Conservation (phyloP, 2,329 filamentous ascomycete species). For the Fusarium multiceps region DNA sequence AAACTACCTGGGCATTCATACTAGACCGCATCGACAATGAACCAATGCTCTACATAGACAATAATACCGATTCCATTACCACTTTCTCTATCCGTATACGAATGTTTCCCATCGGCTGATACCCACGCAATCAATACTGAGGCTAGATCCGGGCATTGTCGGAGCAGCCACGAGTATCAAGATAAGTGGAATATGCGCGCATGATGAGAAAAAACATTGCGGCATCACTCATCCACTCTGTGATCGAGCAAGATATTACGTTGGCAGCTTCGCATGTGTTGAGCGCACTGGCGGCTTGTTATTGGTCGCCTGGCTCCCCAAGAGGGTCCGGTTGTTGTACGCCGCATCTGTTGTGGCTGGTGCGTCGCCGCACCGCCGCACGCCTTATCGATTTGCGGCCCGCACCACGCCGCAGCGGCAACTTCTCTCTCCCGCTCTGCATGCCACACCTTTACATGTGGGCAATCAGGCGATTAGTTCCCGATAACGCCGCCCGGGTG, state of each 20-base stretch:
- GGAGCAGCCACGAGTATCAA: not conserved
- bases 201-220: not conserved
- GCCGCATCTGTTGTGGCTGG: not conserved
- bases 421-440: too few species aligned
- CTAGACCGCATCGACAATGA: not conserved
- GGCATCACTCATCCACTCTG: not conserved
- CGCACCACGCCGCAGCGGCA: slow-evolving; percentile 23
- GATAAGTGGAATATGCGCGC: not conserved
- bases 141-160: not conserved
- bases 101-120: not conserved
- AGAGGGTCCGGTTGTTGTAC: too few species aligned
- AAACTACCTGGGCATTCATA: too few species aligned
- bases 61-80: not conserved
- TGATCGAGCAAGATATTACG: not conserved
- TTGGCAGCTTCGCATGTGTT: not conserved
- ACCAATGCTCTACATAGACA: rapidly evolving
- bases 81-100: not conserved
- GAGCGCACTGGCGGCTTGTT: not conserved
- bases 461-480: slow-evolving; percentile 17
- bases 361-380: slow-evolving; percentile 7
- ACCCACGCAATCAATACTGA: not conserved
- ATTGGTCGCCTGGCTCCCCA: not conserved
- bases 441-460: not conserved
- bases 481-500: not conserved
- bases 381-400: slow-evolving; percentile 13